These are phyloP conservation scores for Neurospora sp. DNA, from an alignment of 495 filamentous ascomycete species.

Conservation along the genomic window DNA sequence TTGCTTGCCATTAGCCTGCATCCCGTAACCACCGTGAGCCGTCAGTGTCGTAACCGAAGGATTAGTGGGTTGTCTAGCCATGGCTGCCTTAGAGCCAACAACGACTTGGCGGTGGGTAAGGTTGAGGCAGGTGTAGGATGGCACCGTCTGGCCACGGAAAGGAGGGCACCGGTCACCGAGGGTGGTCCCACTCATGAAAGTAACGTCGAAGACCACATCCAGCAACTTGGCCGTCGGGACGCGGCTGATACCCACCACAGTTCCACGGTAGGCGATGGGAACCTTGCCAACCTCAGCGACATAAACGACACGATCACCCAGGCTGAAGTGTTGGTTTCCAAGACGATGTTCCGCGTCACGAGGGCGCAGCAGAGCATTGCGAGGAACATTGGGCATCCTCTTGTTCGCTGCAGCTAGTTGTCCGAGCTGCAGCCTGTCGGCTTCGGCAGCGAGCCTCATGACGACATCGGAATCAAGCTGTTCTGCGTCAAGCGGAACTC, in stretches of 20 bases:
- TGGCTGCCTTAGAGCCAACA: conserved; percentile 57
- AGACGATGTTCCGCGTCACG: conserved; percentile 85
- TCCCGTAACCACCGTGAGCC: conserved; percentile 32
- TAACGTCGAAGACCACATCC: conserved; percentile 85
- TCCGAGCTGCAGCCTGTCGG: conserved; percentile 45
- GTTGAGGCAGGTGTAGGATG: conserved; percentile 75
- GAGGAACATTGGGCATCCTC: conserved; percentile 66
- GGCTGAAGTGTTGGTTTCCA: conserved; percentile 68
- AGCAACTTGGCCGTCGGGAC: conserved; percentile 71
- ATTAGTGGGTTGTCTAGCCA: conserved; percentile 43
- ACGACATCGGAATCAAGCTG: conserved; percentile 90
- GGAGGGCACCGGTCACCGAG: conserved; percentile 84
- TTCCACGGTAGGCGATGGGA: conserved; percentile 84
- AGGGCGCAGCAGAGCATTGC: conserved; percentile 80
- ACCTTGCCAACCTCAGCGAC: conserved; percentile 90
- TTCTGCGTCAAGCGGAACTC: conserved; percentile 87
- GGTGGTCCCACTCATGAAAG: conserved; percentile 93
- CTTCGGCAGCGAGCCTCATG: conserved; percentile 65
- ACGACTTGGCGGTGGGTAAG: conserved; percentile 72
- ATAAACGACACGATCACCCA: conserved; percentile 90
- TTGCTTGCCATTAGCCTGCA: conserved; percentile 50
- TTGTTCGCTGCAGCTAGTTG: conserved; percentile 35
- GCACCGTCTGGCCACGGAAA: conserved; percentile 91
- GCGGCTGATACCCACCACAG: conserved; percentile 82
- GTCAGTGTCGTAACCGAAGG: conserved; percentile 52